Evolutionary conservation across 371 early-diverging fungal species (phyloP), one percentile per base, ranked within the genome.

Genomic region (Actinomortierella wolfii): DNA sequence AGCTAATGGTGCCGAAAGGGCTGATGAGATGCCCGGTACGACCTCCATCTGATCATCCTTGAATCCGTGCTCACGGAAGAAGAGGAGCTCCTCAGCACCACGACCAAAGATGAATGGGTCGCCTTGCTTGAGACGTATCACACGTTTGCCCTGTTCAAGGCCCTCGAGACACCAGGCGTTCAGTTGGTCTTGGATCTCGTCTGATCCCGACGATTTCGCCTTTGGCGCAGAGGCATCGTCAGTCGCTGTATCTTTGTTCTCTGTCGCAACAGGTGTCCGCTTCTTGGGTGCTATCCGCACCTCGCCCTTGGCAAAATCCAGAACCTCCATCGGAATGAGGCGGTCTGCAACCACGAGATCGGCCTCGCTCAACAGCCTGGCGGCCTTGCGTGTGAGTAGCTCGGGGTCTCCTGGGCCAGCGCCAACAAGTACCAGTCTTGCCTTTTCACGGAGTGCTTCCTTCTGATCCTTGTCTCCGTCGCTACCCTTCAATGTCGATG

Each of bases 51-150:
- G 21, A 1, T 18, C 18, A 4, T 87, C 78, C 26, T 89, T 83
- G 68, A 80, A 90, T 7, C 89, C 91, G 59, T 80, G 81, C 42
- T 83, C 76, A 26, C 87, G 82, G 77, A 93, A 91, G 67, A 81
- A 90, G 44, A 88, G 48, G 13, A 92, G 77, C 69, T 96, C 97
- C 70, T 96, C 97, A 5, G 90, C 94, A 24, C 94, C 95, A 21
- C 96, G 87, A n/a, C 95, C 95, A 74, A 92, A 96, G 44, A 96
- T 81, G 64, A 93, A 89, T 15, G 94, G 94, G 61, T 95, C 94
- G 4, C 97, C 97, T 54, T 89, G 89, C 82, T 96, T 95, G 54
- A 96, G 82, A 47, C 97, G 79, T 26, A 93, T 92, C 5, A 96
- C 95, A 1, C 75, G 79, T 67, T 83, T 77, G 18, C 91, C 91